Evolutionary conservation across 768 basidiomycete species (phyloP).

Genomic region (Leccinum olivaceopallidum): DNA sequence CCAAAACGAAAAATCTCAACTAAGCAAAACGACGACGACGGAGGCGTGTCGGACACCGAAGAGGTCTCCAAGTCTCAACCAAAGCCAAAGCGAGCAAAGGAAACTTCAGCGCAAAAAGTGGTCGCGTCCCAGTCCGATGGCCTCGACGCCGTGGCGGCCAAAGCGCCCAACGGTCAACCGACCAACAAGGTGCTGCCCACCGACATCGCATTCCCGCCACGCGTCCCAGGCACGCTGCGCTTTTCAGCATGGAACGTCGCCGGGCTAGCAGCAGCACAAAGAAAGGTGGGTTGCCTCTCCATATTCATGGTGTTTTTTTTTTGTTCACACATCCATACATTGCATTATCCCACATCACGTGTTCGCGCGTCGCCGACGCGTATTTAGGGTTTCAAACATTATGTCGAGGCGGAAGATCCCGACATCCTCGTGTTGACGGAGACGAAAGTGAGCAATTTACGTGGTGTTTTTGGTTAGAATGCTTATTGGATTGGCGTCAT

Average conservation of each 20-base stretch:
- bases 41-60: slow-evolving; percentile 34
- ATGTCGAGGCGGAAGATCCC: slow-evolving; percentile 84
- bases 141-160: not conserved
- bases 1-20: slow-evolving; percentile 29
- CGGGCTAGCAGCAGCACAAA: slow-evolving; percentile 70
- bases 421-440: slow-evolving; percentile 85
- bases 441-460: slow-evolving; percentile 58
- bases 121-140: slow-evolving; percentile 1
- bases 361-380: not conserved
- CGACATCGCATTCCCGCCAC: not conserved
- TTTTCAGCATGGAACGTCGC: slow-evolving; percentile 82
- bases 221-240: slow-evolving; percentile 45
- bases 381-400: slow-evolving; percentile 74
- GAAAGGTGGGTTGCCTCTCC: slow-evolving; percentile 53
- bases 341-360: no score
- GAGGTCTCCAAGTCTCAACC: slow-evolving; percentile 22
- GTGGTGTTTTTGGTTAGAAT: not conserved
- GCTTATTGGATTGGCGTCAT: no score
- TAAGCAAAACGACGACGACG: not conserved
- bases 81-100: slow-evolving; percentile 20
- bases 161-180: slow-evolving; percentile 45
- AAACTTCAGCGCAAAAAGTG: slow-evolving; percentile 25
- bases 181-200: slow-evolving; percentile 15
- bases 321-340: no score
- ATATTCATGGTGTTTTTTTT: slow-evolving; percentile 6